These are phyloP conservation scores for Globomyces sp. DNA, from an alignment of 371 early-diverging fungal species.

Conservation along the genomic window DNA sequence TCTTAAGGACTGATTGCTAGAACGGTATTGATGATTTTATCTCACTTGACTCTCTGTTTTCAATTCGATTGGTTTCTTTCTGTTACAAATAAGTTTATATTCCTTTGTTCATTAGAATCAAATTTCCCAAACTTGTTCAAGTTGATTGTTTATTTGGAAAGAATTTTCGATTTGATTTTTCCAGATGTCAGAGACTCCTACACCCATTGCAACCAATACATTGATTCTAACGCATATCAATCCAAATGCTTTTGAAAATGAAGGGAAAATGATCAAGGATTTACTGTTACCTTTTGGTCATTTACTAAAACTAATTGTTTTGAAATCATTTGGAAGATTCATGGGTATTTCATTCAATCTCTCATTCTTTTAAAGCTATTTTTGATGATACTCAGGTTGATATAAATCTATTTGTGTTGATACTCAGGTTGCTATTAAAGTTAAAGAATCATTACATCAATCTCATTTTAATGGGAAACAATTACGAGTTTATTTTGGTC, in stretches of 20 bases:
- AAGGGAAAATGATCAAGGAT: conserved; percentile 10
- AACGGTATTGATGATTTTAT: too few relatives aligned
- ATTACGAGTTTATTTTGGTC: conserved; percentile 6
- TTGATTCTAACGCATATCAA: conserved; percentile 30
- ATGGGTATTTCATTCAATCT: background rate
- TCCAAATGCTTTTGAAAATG: conserved; percentile 21
- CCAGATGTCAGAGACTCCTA: too few relatives aligned
- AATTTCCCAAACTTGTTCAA: too few relatives aligned
- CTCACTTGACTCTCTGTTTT: too few relatives aligned
- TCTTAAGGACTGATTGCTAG: background rate
- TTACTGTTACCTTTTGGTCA: conserved; percentile 1
- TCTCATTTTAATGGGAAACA: background rate
- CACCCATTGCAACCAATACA: conserved; percentile 33
- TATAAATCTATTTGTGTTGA: too few relatives aligned
- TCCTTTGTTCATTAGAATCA: too few relatives aligned
- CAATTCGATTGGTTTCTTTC: too few relatives aligned
- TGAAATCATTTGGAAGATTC: conserved; percentile 30
- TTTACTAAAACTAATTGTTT: conserved; percentile 5
- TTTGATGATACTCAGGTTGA: conserved; percentile 23
- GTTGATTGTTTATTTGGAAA: too few relatives aligned
- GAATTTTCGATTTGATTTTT: too few relatives aligned
- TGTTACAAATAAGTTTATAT: too few relatives aligned
- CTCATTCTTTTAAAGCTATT: conserved; percentile 12
- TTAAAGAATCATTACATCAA: too few relatives aligned
- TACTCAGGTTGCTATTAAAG: too few relatives aligned